Base-by-base conservation (phyloP, 1,284 basidiomycete species). In the Leucoagaricus sp. region DNA sequence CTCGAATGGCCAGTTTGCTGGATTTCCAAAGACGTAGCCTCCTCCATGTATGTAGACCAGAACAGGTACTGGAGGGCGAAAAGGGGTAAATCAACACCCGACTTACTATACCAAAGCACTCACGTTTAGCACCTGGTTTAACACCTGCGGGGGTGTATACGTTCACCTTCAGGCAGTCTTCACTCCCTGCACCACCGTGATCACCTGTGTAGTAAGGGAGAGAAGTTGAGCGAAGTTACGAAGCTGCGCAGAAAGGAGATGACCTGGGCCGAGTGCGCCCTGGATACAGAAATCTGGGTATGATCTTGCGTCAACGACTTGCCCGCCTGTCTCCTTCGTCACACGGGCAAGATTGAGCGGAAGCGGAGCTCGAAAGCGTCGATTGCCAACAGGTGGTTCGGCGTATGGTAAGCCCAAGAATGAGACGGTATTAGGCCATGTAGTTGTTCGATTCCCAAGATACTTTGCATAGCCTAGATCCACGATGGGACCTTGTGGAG, bases 31-130 rank as follows among this genome's bases (percentile, higher is more conserved):
- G 15, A 78, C 66, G 59, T 83, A 85, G 42, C 80, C 81, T 66
- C 87, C 85, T 12, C 86, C 86, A 60, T 89, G 85, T 33, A 86
- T 84, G 64, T 86, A 89, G 3, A 85, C 79, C 26, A 90, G 69
- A 2, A 88, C 86, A 0, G 85, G 86, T 15, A 85, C 81, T 82
- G 42, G 5, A 9, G 33, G 13, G 47, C 6, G 23, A 17, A 7
- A 23, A 17, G 42, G 58, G 42, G 42, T 15, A 9, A 9, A 10
- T 7, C 26, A 33, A 21, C 29, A 3, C 21, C 6, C 17, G 45
- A 28, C 34, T 15, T 7, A 12, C 42, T 21, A 50, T 26, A 17
- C 19, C 21, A 45, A 51, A 49, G n/a, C 10, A 62, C 76, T 57
- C 55, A 78, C 77, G 64, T 38, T 79, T 76, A 47, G 75, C 76